Base-by-base conservation (phyloP, 2,329 filamentous ascomycete genomes). In the Lachnellula cervina region DNA sequence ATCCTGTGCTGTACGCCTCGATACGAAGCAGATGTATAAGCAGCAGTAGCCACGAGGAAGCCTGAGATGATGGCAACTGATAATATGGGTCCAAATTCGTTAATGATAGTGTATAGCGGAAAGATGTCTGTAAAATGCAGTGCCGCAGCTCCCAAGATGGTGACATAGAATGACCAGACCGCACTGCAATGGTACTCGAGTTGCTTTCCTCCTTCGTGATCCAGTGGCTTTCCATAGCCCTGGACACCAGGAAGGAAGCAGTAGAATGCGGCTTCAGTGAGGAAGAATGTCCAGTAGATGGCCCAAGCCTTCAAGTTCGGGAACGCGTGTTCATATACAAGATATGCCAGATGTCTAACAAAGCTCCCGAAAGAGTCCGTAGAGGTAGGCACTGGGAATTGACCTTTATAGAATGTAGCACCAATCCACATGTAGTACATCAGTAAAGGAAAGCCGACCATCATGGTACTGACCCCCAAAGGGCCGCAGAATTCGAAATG, bases 361-460 rank as follows among this genome's bases (percentile, higher is more conserved):
- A 97, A 97, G 17, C 92, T 85, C 11, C 68, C 64, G 70, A 83
- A 82, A 63, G 79, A 84, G 76, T 96, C 80, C 44, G 81, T 87
- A 44, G 81, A 70, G 2, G 75, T 74, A 1, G 84, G 88, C 44
- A 76, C 74, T 16, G 94, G 94, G 51, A 95, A 78, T 61, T 88
- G 85, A 64, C 93, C 93, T 69, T 90, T 78, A 74, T 97, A 97
- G 76, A 94, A 96, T 50, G 87, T 92, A 34, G 93, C 89, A 49
- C 94, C 94, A 72, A 96, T 86, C 92, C 92, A 97, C 92, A 97
- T 96, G 76, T 97, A 97, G 82, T 90, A 97, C 93, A 97, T 97
- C 65, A 99, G 80, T 37, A 87, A 60, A n/a, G 94, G 94, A 74
- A 97, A 99, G 45, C 88, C 84, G 60, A 91, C 80, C 90, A 97